Conservation (phyloP, 73 alveolate genomes). For the Paraurostyla sp. region DNA sequence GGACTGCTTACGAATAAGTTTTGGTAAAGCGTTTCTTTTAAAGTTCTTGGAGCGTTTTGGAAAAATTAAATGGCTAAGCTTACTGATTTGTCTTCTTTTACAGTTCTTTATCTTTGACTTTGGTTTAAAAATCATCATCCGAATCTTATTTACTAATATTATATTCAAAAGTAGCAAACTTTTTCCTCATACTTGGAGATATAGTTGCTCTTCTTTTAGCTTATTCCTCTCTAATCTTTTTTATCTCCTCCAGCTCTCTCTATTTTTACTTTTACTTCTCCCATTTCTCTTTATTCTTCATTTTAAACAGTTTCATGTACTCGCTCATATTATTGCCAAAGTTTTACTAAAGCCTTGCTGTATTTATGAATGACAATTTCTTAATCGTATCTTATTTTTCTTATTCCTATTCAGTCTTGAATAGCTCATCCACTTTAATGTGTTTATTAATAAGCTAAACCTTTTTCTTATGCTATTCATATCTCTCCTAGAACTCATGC, state of each 20-base stretch:
- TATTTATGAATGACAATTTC: background rate
- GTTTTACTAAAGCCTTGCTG: background rate
- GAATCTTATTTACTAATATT: no score
- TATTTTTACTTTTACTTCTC: background rate
- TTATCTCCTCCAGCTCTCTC: background rate
- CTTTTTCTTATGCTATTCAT: background rate
- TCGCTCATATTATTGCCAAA: conserved; percentile 39
- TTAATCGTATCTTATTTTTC: background rate
- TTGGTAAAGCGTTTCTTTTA: background rate
- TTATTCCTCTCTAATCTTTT: background rate
- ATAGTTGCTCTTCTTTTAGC: background rate
- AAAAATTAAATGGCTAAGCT: no score
- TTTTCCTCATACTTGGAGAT: background rate
- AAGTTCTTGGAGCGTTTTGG: background rate
- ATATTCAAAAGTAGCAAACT: background rate
- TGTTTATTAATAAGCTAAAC: background rate
- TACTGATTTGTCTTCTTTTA: no score
- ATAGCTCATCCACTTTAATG: background rate
- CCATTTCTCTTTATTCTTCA: conserved; percentile 19
- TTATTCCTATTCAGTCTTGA: background rate
- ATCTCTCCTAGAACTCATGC: background rate
- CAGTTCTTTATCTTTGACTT: no score
- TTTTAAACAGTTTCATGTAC: background rate
- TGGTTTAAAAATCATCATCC: no score
- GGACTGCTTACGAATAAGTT: background rate